Evolutionary conservation across 1,284 basidiomycete species (phyloP).

Genomic region (Ustilago trichophora): DNA sequence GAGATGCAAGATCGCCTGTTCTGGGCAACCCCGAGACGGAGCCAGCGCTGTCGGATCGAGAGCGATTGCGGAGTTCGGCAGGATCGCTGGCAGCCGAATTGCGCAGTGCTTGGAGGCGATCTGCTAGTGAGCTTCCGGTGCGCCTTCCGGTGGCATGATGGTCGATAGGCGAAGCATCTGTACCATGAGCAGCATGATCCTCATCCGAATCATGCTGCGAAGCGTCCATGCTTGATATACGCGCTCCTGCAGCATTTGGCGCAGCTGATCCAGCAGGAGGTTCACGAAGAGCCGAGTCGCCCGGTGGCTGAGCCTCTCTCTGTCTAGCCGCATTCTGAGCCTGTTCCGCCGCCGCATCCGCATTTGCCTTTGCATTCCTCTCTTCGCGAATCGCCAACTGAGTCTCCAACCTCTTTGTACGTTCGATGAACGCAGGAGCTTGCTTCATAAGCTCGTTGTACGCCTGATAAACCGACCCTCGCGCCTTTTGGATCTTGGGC

Average conservation of each 20-base stretch:
- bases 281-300: slow-evolving; percentile 28
- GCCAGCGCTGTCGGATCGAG: slow-evolving; percentile 16
- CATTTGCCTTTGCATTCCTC: slow-evolving; percentile 34
- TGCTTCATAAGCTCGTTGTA: slow-evolving; percentile 64
- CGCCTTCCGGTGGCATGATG: slow-evolving; percentile 30
- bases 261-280: not conserved
- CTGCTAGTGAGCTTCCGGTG: slow-evolving; percentile 32
- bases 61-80: slow-evolving; percentile 29
- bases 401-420: slow-evolving; percentile 57
- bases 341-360: slow-evolving; percentile 24
- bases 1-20: slow-evolving; percentile 18
- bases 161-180: slow-evolving; percentile 39
- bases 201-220: slow-evolving; percentile 21
- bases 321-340: slow-evolving; percentile 19
- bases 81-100: slow-evolving; percentile 34
- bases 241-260: not conserved
- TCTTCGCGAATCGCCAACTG: slow-evolving; percentile 57
- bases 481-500: slow-evolving; percentile 45
- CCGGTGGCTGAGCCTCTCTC: slow-evolving; percentile 22
- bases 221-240: not conserved
- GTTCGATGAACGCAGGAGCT: slow-evolving; percentile 56
- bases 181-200: slow-evolving; percentile 29
- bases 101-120: slow-evolving; percentile 43
- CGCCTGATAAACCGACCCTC: slow-evolving; percentile 53
- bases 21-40: slow-evolving; percentile 9